A percentile compares a stretch with the other conserved stretches of the same genome.
Conservation (phyloP, 331 rosid species). For the Ulmus americana region DNA sequence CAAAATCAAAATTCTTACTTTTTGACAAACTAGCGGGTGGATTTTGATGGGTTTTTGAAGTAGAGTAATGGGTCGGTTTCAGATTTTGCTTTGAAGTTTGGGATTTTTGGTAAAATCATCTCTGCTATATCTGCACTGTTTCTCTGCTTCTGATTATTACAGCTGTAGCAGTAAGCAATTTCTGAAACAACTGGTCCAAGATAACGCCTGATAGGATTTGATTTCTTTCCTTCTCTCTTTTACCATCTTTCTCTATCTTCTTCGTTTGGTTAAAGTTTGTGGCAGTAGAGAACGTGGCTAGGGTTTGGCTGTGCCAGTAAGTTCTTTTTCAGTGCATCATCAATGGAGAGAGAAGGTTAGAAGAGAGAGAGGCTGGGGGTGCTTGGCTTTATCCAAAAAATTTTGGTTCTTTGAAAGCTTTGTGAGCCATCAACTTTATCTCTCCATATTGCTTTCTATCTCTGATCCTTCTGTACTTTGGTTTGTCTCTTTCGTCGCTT, state of each 20-base stretch:
- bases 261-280: slow-evolving; percentile 40
- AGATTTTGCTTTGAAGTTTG: slow-evolving; percentile 34
- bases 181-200: neutral
- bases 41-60: slow-evolving; percentile 6
- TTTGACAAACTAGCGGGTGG: slow-evolving; percentile 10
- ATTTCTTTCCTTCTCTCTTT: neutral
- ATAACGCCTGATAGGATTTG: slow-evolving; percentile 13
- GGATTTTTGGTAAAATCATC: slow-evolving; percentile 17
- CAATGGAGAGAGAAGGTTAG: slow-evolving; percentile 3
- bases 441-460: slow-evolving; percentile 10
- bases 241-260: slow-evolving; percentile 11
- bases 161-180: no score
- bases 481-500: slow-evolving; percentile 35
- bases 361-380: neutral
- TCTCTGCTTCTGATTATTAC: neutral
- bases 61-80: neutral
- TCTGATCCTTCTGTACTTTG: slow-evolving; percentile 39
- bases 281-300: slow-evolving; percentile 56
- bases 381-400: slow-evolving; percentile 4
- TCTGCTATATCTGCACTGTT: neutral
- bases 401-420: slow-evolving; percentile 15
- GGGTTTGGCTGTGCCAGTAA: slow-evolving; percentile 35
- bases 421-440: neutral
- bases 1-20: slow-evolving; percentile 10
- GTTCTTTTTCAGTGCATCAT: slow-evolving; percentile 24